phyloP scores from a whole-genome alignment of 441 rosid species.

The Lepidium campestre region DNA sequence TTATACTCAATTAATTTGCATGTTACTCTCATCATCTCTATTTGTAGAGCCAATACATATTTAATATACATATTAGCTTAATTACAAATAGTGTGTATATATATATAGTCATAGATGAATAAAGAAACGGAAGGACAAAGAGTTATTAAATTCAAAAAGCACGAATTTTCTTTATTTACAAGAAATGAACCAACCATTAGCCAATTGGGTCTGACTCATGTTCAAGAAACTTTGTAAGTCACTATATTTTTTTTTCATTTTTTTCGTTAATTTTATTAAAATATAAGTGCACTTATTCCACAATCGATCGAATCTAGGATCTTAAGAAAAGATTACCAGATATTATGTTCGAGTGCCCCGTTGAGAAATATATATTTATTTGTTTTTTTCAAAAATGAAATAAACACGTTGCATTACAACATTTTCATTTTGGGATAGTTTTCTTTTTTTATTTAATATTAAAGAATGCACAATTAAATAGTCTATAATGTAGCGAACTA shows the following conservation, averaged over 20 bases:
- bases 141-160: not conserved
- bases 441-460: not conserved
- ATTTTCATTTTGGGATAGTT: not conserved
- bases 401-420: too few relatives aligned
- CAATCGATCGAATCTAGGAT: not conserved
- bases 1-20: slow-evolving; percentile 2
- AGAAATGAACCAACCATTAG: slow-evolving; percentile 17
- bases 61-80: not conserved
- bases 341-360: not conserved
- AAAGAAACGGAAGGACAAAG: not conserved
- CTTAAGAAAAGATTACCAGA: not conserved
- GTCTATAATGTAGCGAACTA: not conserved
- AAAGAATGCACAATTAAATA: not conserved
- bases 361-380: not conserved
- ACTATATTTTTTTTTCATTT: not conserved
- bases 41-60: slow-evolving; percentile 1
- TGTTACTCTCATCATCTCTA: not conserved
- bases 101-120: slow-evolving; percentile 12
- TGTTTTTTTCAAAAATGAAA: not conserved
- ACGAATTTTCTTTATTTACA: not conserved
- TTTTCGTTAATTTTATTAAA: not conserved
- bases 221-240: slow-evolving; percentile 12
- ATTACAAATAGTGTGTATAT: slow-evolving; percentile 2
- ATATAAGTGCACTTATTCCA: slow-evolving; percentile 3
- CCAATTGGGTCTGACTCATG: slow-evolving; percentile 28